Evolutionary conservation across 2,329 filamentous ascomycete genomes (phyloP).

Genomic region (Alternaria metachromatica): DNA sequence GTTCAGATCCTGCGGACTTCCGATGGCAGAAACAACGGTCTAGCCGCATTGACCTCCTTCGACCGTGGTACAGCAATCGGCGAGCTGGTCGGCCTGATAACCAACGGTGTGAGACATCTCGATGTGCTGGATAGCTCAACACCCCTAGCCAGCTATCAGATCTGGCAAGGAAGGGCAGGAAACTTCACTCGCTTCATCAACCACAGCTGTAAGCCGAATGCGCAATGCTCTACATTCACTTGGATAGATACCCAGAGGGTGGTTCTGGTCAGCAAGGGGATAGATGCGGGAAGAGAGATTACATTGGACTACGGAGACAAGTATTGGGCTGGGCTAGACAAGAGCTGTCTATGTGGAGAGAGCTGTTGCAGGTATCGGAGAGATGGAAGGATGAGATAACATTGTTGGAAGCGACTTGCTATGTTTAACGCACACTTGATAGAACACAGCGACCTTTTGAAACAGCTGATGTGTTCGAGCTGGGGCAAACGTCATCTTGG

Average conservation of each 20-base stretch:
- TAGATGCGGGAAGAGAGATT: constrained; percentile 61
- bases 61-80: constrained; percentile 61
- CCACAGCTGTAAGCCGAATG: constrained; percentile 64
- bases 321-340: constrained; percentile 64
- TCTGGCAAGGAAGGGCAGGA: constrained; percentile 63
- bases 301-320: constrained; percentile 66
- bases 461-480: background rate
- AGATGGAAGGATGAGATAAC: background rate
- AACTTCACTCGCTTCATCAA: constrained; percentile 67
- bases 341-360: constrained; percentile 63
- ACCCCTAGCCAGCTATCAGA: constrained; percentile 64
- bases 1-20: constrained; percentile 62
- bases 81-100: constrained; percentile 64
- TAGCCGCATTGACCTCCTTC: constrained; percentile 56
- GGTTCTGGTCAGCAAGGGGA: constrained; percentile 62
- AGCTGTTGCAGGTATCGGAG: constrained; percentile 57
- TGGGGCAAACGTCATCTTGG: background rate
- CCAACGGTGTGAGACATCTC: constrained; percentile 58
- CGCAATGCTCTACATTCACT: constrained; percentile 63
- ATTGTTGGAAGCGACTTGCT: background rate
- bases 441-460: background rate
- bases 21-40: constrained; percentile 63
- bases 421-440: background rate
- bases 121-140: constrained; percentile 62
- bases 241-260: constrained; percentile 64